Evolutionary conservation across 2,329 filamentous ascomycete genomes (phyloP), one percentile per base, ranked within the genome.

Genomic region (Macrophomina phaseolina): DNA sequence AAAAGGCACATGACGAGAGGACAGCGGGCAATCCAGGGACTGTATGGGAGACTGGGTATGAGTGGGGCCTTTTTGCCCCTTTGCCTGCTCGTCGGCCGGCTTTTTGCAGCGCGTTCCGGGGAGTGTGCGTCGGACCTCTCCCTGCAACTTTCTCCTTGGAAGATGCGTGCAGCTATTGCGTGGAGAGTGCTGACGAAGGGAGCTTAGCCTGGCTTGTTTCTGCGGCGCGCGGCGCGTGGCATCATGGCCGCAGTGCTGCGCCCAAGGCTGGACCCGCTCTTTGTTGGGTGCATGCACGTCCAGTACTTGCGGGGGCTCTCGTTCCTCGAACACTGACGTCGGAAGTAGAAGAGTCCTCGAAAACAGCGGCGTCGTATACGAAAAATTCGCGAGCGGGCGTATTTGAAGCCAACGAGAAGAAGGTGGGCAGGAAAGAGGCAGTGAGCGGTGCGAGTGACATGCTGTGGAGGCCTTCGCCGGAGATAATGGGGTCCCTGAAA

Each of bases 241-340:
- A 18, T 48, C 28, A 60, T 60, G 56, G 23, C 56, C 1, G 30
- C 30, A 16, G 56, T 60, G 7, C 28, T 60, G 40, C 56, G 56
- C 28, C 30, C 56, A 4, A 28, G 38, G 9, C 30, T 62, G 28
- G 32, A 49, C 2, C 28, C 45, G 6, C 49, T 49, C 30, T 49
- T 62, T 36, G 58, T 62, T 32, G 42, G 30, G 4, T 62, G 38
- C 16, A 38, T 62, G 58, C 38, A 62, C 11, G 30, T 49, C 0
- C 58, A 62, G 11, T 7, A 9, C 2, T 23, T 62, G 45, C 48
- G 4, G 4, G 4, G 45, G 42, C 9, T 18, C n/a, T 18, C n/a
- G 3, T 49, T 36, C 23, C n/a, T 49, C 14, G 32, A 28, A 1
- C 42, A 48, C 58, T 18, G 49, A 62, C 9, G 14, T 8, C 8